Evolutionary conservation across 169 alveolate genomes (phyloP).

Genomic region (Ichthyophthirius multifiliis): DNA sequence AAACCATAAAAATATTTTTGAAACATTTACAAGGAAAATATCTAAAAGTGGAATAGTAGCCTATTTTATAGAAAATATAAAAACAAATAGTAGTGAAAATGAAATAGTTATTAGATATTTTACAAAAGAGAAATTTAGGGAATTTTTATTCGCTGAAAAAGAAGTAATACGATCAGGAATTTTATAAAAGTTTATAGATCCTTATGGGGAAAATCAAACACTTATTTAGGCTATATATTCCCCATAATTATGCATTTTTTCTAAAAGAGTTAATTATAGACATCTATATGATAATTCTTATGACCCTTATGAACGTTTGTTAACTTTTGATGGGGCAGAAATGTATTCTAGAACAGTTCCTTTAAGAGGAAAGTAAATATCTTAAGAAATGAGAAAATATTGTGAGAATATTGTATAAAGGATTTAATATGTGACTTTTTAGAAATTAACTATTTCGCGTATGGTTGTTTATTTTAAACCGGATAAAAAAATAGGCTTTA

Average conservation of each 20-base stretch:
- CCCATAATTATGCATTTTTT: slow-evolving; percentile 34
- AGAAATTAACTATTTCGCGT: slow-evolving; percentile 3
- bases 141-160: slow-evolving; percentile 9
- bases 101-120: slow-evolving; percentile 18
- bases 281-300: slow-evolving; percentile 33
- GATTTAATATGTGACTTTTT: slow-evolving; percentile 19
- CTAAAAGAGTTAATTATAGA: slow-evolving; percentile 26
- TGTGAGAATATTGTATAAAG: slow-evolving; percentile 32
- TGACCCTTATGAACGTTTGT: slow-evolving; percentile 43
- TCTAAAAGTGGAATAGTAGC: slow-evolving; percentile 16
- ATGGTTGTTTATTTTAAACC: slow-evolving; percentile 38
- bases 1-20: not conserved
- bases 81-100: not conserved
- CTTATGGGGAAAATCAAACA: slow-evolving; percentile 25
- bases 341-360: slow-evolving; percentile 35
- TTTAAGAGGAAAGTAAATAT: slow-evolving; percentile 36
- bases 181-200: slow-evolving; percentile 38
- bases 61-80: not conserved
- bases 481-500: slow-evolving; percentile 21
- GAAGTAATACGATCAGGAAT: slow-evolving; percentile 15
- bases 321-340: slow-evolving; percentile 51
- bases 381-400: slow-evolving; percentile 40
- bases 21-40: not conserved
- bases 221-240: slow-evolving; percentile 37
- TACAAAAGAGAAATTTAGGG: slow-evolving; percentile 15